Conservation (phyloP, 495 filamentous ascomycete species). For the Polyplosphaeria fusca region DNA sequence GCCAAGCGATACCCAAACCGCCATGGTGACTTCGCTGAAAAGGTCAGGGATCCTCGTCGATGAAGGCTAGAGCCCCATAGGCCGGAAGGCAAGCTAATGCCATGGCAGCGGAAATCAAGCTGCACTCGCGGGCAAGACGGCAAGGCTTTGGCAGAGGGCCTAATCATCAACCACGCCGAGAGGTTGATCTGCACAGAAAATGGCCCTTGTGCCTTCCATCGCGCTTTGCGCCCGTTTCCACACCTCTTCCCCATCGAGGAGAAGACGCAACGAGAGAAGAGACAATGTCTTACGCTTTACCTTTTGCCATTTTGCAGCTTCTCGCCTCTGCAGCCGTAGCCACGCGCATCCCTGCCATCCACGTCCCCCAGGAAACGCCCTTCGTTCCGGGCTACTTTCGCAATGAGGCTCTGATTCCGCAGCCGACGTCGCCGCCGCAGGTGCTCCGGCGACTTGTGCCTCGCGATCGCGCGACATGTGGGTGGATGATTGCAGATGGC, state of each 20-base stretch:
- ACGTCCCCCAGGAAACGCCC: slow-evolving; percentile 2
- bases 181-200: too few species aligned
- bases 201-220: too few species aligned
- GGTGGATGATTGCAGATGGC: slow-evolving; percentile 5
- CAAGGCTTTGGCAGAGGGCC: too few species aligned
- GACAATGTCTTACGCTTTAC: background rate
- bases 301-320: background rate
- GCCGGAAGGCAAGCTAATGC: too few species aligned
- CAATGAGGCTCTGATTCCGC: background rate
- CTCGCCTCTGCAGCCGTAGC: background rate
- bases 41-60: background rate
- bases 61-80: background rate
- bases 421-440: slow-evolving; percentile 8
- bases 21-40: background rate
- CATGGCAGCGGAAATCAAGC: too few species aligned
- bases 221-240: too few species aligned
- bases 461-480: slow-evolving; percentile 7
- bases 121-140: too few species aligned
- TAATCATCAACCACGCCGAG: too few species aligned
- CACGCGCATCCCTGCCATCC: background rate
- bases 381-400: slow-evolving; percentile 4
- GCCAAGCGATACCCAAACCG: background rate
- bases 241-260: too few species aligned
- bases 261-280: too few species aligned
- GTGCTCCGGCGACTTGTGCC: background rate